Conservation (phyloP, 108 stramenopile species). For the Craspedostauros australis region DNA sequence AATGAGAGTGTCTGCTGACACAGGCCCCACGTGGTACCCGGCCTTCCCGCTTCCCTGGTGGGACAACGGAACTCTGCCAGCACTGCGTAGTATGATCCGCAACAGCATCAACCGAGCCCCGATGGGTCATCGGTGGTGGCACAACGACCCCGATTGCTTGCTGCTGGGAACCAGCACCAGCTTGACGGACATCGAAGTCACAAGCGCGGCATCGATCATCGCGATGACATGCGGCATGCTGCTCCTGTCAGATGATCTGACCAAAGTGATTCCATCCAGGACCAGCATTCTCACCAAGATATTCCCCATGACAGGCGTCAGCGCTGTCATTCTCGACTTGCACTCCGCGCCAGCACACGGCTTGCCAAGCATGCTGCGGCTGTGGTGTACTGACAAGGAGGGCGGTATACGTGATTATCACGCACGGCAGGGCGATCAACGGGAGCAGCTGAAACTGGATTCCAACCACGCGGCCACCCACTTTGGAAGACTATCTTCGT, state of each 20-base stretch:
- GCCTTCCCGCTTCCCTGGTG: conserved; percentile 79
- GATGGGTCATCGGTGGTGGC: conserved; percentile 88
- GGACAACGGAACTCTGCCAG: conserved; percentile 90
- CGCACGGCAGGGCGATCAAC: background rate
- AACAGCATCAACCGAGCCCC: conserved; percentile 79
- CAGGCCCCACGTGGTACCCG: conserved; percentile 88
- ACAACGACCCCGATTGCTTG: conserved; percentile 93
- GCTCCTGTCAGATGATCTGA: conserved; percentile 82
- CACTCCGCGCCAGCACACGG: conserved; percentile 65
- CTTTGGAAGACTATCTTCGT: conserved; percentile 35
- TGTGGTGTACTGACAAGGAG: conserved; percentile 77
- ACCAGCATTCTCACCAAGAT: conserved; percentile 69
- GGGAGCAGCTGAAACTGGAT: conserved; percentile 2
- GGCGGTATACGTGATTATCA: no score
- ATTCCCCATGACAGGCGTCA: conserved; percentile 73
- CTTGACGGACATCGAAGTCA: conserved; percentile 76
- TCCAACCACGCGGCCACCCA: conserved; percentile 40
- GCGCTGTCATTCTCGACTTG: conserved; percentile 75
- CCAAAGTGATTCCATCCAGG: conserved; percentile 56
- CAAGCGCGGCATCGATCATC: conserved; percentile 79
- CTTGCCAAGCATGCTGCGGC: conserved; percentile 65
- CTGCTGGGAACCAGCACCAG: conserved; percentile 82
- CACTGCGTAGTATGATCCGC: conserved; percentile 82
- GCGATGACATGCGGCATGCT: conserved; percentile 93
- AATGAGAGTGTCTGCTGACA: conserved; percentile 86